Conservation (phyloP, 2,329 filamentous ascomycete genomes). For the Myriosclerotinia duriaeana region DNA sequence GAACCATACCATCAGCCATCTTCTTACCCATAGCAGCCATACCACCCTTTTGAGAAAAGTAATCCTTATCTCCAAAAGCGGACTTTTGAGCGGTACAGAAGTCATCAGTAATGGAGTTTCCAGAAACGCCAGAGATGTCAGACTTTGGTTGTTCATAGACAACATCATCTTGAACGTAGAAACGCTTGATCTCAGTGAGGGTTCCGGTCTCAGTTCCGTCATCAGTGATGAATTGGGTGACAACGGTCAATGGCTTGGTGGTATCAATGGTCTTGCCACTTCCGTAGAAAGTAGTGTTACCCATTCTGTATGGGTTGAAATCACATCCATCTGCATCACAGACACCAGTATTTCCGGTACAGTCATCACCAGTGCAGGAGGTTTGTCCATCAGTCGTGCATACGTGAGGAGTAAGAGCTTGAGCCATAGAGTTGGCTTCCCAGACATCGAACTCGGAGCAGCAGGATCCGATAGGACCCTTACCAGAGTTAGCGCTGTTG, state of each 20-base stretch:
- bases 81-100: conserved; percentile 47
- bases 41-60: conserved; percentile 56
- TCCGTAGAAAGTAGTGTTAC: conserved; percentile 56
- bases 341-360: conserved; percentile 3
- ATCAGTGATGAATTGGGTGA: conserved; percentile 57
- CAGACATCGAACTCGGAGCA: conserved; percentile 68
- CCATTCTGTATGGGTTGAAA: conserved; percentile 59
- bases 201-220: conserved; percentile 50
- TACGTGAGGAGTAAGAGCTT: conserved; percentile 57
- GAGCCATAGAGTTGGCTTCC: conserved; percentile 60
- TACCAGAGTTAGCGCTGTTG: conserved; percentile 53
- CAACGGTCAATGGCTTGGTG: conserved; percentile 52
- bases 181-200: conserved; percentile 53
- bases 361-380: conserved; percentile 19
- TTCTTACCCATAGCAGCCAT: conserved; percentile 54
- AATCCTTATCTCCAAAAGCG: conserved; percentile 50
- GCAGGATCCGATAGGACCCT: conserved; percentile 52
- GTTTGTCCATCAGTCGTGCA: conserved; percentile 48
- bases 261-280: conserved; percentile 53
- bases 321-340: conserved; percentile 62
- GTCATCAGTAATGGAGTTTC: conserved; percentile 52
- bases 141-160: conserved; percentile 48
- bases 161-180: conserved; percentile 56
- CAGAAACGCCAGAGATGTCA: conserved; percentile 47
- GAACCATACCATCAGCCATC: conserved; percentile 56